Evolutionary conservation across 768 basidiomycete species (phyloP), one percentile per base, ranked within the genome.

Genomic region (Rossbeevera mucosa): DNA sequence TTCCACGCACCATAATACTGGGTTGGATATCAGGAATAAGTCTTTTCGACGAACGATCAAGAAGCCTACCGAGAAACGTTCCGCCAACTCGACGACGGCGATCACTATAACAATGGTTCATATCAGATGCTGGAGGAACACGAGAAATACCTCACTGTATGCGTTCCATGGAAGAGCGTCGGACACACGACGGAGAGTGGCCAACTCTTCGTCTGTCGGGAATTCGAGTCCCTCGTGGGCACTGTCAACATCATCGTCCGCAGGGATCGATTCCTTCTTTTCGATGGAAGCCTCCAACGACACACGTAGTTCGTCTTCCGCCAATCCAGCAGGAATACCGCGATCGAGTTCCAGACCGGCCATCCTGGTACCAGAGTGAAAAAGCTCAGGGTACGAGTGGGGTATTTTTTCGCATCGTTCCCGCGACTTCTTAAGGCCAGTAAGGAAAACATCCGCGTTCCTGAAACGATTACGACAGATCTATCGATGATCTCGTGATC

Each of bases 21-120:
- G 29, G 52, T 20, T 24, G 4, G 26, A 59, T 9, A 52, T 40
- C 40, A 9, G 18, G 44, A 12, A 43, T 14, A 8, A 8, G 6
- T 8, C 7, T 30, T n/a, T 16, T 30, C 24, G 5, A 48, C 9
- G 21, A 3, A n/a, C 2, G 1, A 22, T 47, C 6, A 25, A 21
- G 44, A 18, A 9, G 64, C 76, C 44, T 56, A 82, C 80, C 36
- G 86, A 88, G 69, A 89, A 89, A 13, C 87, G 81, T 62, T 89
- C 88, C 4, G 83, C 84, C 38, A 86, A 67, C 64, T 88, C 86
- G 26, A 86, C 74, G 28, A 83, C 25, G 9, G 83, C 85, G 48
- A 88, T 83, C 48, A 84, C 82, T 85, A 48, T 11, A 44, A 22
- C 14, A 25, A 22, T 46, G 22, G 46, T 13, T 63, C 12, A 38